A percentile compares a stretch with the other conserved stretches of the same genome.
These are phyloP conservation scores for Ceratocystis smalleyi DNA, from an alignment of 2,329 filamentous ascomycete species.

Conservation along the genomic window DNA sequence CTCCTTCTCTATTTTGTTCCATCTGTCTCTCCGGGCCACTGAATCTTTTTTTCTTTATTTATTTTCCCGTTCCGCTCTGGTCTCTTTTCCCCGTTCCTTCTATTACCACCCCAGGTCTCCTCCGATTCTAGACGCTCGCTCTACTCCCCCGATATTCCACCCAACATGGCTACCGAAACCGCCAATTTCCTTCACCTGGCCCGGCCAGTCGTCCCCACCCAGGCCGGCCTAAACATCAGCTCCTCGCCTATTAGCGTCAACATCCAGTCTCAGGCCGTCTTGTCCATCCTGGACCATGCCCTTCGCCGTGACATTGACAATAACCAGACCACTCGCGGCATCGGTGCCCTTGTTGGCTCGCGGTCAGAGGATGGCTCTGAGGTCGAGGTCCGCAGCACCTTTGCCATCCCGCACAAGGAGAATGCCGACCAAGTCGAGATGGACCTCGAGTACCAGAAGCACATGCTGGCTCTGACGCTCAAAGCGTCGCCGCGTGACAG, in stretches of 20 bases:
- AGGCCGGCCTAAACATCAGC: conserved; percentile 63
- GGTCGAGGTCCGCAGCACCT: conserved; percentile 88
- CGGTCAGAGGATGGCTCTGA: conserved; percentile 94
- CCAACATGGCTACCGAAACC: conserved; percentile 56
- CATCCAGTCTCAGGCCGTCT: conserved; percentile 75
- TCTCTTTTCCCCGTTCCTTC: background rate
- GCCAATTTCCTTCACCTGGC: conserved; percentile 90
- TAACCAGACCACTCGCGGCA: conserved; percentile 84
- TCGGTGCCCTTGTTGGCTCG: conserved; percentile 84
- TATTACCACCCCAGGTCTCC: background rate
- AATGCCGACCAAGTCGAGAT: conserved; percentile 98
- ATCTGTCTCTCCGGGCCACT: background rate
- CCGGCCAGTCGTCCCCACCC: conserved; percentile 72
- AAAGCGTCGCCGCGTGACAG: conserved; percentile 88
- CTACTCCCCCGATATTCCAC: background rate
- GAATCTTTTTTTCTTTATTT: background rate
- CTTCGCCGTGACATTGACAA: conserved; percentile 62
- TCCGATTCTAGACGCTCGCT: background rate
- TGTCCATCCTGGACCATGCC: conserved; percentile 84
- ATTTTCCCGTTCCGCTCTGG: background rate
- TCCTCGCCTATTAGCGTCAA: conserved; percentile 86
- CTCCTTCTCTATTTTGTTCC: background rate
- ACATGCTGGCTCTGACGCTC: conserved; percentile 89
- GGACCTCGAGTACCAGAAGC: conserved; percentile 99
- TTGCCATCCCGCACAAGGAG: conserved; percentile 96